These are phyloP conservation scores for Sugiyamaella paludigena DNA, from an alignment of 1,139 yeast species.

Conservation along the genomic window DNA sequence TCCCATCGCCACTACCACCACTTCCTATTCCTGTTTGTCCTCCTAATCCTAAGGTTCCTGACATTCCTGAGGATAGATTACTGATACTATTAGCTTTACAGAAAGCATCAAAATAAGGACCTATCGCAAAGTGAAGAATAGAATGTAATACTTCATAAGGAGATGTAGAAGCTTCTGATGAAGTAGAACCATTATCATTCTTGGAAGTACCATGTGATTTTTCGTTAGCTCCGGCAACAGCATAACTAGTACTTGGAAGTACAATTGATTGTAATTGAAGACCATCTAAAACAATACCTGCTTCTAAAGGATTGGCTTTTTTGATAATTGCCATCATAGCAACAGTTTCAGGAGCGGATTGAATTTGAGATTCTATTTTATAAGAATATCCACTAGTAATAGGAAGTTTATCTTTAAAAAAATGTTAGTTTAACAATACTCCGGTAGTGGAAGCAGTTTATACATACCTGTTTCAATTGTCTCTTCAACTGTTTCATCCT, in stretches of 20 bases:
- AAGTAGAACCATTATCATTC: not conserved
- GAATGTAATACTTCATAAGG: constrained; percentile 59
- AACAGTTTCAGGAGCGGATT: constrained; percentile 17
- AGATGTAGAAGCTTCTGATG: constrained; percentile 10
- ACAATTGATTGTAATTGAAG: constrained; percentile 42
- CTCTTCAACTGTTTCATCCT: constrained; percentile 7
- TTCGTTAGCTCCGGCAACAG: constrained; percentile 6
- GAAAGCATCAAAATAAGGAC: constrained; percentile 51
- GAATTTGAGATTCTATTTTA: constrained; percentile 10
- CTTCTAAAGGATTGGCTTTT: constrained; percentile 40
- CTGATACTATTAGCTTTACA: constrained; percentile 23
- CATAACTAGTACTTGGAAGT: constrained; percentile 25
- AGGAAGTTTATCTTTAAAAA: not conserved
- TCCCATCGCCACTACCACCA: constrained; percentile 18
- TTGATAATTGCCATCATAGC: constrained; percentile 46
- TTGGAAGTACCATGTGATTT: not conserved
- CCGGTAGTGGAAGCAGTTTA: constrained; percentile 8
- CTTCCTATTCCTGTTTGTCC: constrained; percentile 2
- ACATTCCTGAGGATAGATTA: too few relatives aligned
- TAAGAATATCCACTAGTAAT: not conserved
- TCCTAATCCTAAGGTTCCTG: too few relatives aligned
- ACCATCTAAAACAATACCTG: constrained; percentile 34
- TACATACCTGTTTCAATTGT: too few relatives aligned
- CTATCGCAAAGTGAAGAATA: constrained; percentile 54
- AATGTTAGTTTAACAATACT: not conserved